Evolutionary conservation across 208 protist species (phyloP), one percentile per base, ranked within the genome.

Genomic region (Angomonas ambiguus): DNA sequence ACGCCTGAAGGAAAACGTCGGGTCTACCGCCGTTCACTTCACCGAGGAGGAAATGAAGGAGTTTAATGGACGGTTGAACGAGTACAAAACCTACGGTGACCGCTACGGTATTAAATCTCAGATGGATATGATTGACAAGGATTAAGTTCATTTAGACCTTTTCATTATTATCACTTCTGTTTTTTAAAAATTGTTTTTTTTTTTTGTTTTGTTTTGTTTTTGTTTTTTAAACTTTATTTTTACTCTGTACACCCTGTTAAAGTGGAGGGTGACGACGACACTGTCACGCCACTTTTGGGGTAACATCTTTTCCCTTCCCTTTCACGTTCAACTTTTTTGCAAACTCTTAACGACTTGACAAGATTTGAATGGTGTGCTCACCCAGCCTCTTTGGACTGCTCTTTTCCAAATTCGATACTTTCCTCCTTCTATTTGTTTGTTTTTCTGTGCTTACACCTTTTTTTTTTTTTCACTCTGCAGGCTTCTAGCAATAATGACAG

Each of bases 1-100:
- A 18, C 71, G 71, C 41, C 61, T 76, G 33, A 30, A 58, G 27
- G 64, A 76, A 61, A 76, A 76, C 65, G 57, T 67, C 1, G 71
- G 64, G 25, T 30, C 51, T 0, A 53, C 49, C 18, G 34, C 49
- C 0, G 61, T 76, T 13, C 25, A 48, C 22, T 61, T 76, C 41
- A 69, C 51, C 2, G 11, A 32, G 27, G 74, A 33, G 59, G 69
- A 79, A 51, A 22, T 68, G 28, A 58, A 45, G 51, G 64, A 70
- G 53, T 65, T 76, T 35, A 76, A 59, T 30, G 62, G 62, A 3
- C 33, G 56, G 16, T 18, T 70, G 1, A 32, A 61, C 33, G 41
- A 55, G 20, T 45, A 71, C 20, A 8, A 60, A 10, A 49, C 67
- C 5, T 53, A 65, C 42, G 71, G 72, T 16, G 65, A 64, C 1